These are phyloP conservation scores for Coelastrella sp. DNA, from an alignment of 139 green algal species.

Conservation along the genomic window DNA sequence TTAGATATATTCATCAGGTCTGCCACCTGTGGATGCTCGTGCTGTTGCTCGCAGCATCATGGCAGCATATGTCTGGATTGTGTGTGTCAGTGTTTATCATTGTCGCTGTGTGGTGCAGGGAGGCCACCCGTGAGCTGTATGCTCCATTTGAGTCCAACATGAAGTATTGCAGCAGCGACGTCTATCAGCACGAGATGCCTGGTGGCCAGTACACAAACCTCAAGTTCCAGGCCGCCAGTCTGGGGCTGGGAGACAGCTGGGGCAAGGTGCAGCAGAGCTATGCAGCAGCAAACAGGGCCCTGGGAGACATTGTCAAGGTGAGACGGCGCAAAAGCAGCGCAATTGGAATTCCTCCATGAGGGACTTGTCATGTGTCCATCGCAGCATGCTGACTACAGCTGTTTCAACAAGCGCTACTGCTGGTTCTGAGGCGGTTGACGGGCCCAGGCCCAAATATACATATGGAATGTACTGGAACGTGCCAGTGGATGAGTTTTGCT, in stretches of 20 bases:
- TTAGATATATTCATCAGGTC: background rate
- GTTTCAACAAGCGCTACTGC: too few species aligned
- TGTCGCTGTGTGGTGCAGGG: constrained; percentile 48
- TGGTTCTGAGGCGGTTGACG: too few species aligned
- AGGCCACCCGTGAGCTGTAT: constrained; percentile 88
- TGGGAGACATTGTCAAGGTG: constrained; percentile 96
- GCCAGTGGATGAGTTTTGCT: too few species aligned
- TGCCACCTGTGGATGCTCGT: background rate
- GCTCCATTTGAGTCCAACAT: constrained; percentile 91
- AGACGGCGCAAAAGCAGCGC: background rate
- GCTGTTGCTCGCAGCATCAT: background rate
- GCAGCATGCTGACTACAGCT: background rate
- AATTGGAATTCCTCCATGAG: background rate
- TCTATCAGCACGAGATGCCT: constrained; percentile 97
- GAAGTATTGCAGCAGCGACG: constrained; percentile 71
- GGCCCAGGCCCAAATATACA: too few species aligned
- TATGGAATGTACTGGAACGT: too few species aligned
- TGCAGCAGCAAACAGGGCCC: constrained; percentile 86
- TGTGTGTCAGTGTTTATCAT: too few species aligned
- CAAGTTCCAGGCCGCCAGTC: constrained; percentile 83
- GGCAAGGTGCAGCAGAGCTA: constrained; percentile 88
- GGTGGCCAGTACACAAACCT: constrained; percentile 94
- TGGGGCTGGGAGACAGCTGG: constrained; percentile 90
- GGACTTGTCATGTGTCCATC: background rate
- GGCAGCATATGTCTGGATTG: too few species aligned